Evolutionary conservation across 495 filamentous ascomycete genomes (phyloP), one percentile per base, ranked within the genome.

Genomic region (Daldinia decipiens): DNA sequence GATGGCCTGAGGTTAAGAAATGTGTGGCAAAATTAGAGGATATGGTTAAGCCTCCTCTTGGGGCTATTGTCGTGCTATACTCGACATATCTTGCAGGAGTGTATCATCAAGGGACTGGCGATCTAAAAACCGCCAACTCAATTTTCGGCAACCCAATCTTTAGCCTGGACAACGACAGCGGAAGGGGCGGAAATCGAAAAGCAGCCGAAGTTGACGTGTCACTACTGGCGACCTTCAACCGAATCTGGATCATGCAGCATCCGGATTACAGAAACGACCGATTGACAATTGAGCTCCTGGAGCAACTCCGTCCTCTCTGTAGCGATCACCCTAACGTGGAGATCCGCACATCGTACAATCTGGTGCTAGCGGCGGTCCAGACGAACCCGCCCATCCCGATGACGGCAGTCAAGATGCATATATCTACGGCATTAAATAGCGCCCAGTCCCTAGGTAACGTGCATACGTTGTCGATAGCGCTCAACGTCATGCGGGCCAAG

Each of bases 401-500:
- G 38, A 83, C 89, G 65, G 87, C 90, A 61, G 90, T 90, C 39
- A 99, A 98, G 78, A 84, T 89, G 43, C 87, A 88, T 77, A 89
- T 98, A 26, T 87, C 92, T 65, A 82, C 83, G 47, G 89, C 86
- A 40, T 71, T 90, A 12, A 77, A 70, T 45, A 78, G 79, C 19
- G 82, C 86, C 2, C 78, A 85, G 39, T 71, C 73, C 36, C 78
- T 93, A 52, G 90, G 91, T 67, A 88, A 89, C 67, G 81, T 93
- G 53, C 95, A 95, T 59, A 90, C 93, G 62, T 85, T 93, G 8
- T 91, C 88, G 68, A 92, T 98, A 68, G 88, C 90, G 4, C 84
- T 99, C 43, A 93, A 87, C 68, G 88, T 96, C 70, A 94, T 98
- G 93, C 90, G 91, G 71, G 87, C 83, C 77, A 87, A 88, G 51